A percentile compares a stretch with the other conserved stretches of the same genome.
Conservation (phyloP, 106 monocot species). For the Cymbidium sinense region DNA sequence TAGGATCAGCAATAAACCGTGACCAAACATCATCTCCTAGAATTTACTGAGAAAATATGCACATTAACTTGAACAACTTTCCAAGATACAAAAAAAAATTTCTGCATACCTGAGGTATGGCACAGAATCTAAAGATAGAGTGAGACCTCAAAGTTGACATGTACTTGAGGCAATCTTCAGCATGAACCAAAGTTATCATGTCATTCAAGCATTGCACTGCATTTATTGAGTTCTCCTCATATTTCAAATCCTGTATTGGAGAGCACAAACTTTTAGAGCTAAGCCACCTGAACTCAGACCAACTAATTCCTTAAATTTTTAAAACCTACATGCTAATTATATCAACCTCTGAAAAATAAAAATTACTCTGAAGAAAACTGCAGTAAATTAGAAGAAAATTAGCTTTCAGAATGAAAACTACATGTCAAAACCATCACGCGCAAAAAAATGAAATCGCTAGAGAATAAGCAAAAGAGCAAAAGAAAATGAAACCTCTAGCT, state of each 20-base stretch:
- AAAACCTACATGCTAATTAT: not conserved
- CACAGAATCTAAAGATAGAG: slow-evolving; percentile 86
- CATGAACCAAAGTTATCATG: slow-evolving; percentile 87
- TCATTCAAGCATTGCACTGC: slow-evolving; percentile 95
- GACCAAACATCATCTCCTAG: not conserved
- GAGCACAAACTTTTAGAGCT: not conserved
- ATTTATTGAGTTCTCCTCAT: slow-evolving; percentile 63
- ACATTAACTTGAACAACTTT: not conserved
- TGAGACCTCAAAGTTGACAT: slow-evolving; percentile 62
- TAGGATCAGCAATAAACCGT: no score
- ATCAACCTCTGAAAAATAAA: not conserved
- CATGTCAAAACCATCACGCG: not conserved
- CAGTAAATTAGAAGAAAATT: not conserved
- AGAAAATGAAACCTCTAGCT: slow-evolving; percentile 70
- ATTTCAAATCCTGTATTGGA: slow-evolving; percentile 70
- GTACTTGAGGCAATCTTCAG: slow-evolving; percentile 75
- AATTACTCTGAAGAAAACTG: not conserved
- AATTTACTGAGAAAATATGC: not conserved
- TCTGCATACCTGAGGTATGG: slow-evolving; percentile 79
- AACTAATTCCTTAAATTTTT: not conserved
- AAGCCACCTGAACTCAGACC: not conserved
- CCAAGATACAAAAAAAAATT: not conserved
- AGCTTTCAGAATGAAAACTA: not conserved
- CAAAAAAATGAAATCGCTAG: not conserved
- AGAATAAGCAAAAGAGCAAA: not conserved